A percentile compares a stretch with the other conserved stretches of the same genome.
phyloP scores from a whole-genome alignment of 2,329 filamentous ascomycete species.

The Exophiala sideris region DNA sequence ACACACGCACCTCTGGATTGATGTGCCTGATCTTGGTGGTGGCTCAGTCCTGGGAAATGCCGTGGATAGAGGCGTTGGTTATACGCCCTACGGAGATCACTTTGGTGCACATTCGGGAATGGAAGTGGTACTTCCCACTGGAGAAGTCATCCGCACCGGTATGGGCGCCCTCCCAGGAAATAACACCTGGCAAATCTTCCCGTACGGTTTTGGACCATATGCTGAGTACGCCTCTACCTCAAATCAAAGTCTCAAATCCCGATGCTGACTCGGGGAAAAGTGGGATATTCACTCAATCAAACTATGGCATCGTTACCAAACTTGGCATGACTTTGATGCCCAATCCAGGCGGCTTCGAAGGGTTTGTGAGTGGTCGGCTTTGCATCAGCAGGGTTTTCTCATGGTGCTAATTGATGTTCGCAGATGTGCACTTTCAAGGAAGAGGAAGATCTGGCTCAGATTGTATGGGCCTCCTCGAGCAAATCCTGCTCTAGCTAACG shows the following conservation, averaged over 20 bases:
- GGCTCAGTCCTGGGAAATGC: conserved; percentile 37
- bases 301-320: conserved; percentile 27
- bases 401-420: conserved; percentile 8
- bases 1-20: conserved; percentile 42
- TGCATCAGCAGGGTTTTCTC: not conserved
- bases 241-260: no score
- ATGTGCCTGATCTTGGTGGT: conserved; percentile 36
- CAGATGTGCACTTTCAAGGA: conserved; percentile 18
- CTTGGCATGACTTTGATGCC: conserved; percentile 25
- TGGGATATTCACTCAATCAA: conserved; percentile 25
- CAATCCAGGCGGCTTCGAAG: conserved; percentile 1
- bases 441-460: conserved; percentile 22
- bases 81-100: conserved; percentile 40
- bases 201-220: conserved; percentile 11
- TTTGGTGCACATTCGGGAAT: conserved; percentile 45
- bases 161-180: conserved; percentile 35
- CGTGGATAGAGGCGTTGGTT: conserved; percentile 35
- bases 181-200: conserved; percentile 15
- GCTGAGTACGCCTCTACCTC: not conserved
- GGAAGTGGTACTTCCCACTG: conserved; percentile 42
- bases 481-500: no score
- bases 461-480: conserved; percentile 22
- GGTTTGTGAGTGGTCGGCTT: no score
- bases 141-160: conserved; percentile 38
- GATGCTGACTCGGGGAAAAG: no score